Evolutionary conservation across 1,284 basidiomycete species (phyloP), one percentile per base, ranked within the genome.

Genomic region (Tremellales sp.): DNA sequence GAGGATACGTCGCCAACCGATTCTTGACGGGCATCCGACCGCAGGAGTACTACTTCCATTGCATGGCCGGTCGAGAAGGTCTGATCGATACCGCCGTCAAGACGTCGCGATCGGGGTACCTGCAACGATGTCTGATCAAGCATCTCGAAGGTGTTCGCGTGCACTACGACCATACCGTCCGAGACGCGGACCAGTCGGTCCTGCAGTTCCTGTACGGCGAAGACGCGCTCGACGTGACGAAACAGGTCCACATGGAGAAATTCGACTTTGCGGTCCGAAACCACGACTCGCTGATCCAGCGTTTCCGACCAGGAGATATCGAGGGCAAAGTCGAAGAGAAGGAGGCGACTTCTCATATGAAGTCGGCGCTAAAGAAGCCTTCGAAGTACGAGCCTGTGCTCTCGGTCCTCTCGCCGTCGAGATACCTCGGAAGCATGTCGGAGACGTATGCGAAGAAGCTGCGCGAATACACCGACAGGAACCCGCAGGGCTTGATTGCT

Each of bases 31-130:
- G 95, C 51, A 86, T 99, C 68, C 89, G 87, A 55, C 95, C 95
- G 0, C 95, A 99, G 70, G 95, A 99, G 72, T 99, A 97, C 76
- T 99, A 97, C 77, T 99, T 99, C 81, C 95, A 98, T 76, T 97
- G 95, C 73, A 99, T 99, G 95, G 93, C 95, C 50, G 95, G 95
- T 45, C 84, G 95, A 61, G 95, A 98, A 76, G 95, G 95, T 71
- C 80, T 99, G 27, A 99, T 98, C 65, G 95, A 99, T 70, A 99
- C 95, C 9, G 95, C 95, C 40, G 95, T 99, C 73, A 99, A 99
- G 76, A 99, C 95, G 5, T 90, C 88, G 56, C 89, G 95, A 56
- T 99, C 95, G 9, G 95, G 95, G 19, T 99, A 99, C 72, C 80
- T 99, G 37, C 95, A 99, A 70, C 83, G 95, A 48, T 98, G 95